Evolutionary conservation across 1,284 basidiomycete genomes (phyloP).

Genomic region (Austroboletus niveus): DNA sequence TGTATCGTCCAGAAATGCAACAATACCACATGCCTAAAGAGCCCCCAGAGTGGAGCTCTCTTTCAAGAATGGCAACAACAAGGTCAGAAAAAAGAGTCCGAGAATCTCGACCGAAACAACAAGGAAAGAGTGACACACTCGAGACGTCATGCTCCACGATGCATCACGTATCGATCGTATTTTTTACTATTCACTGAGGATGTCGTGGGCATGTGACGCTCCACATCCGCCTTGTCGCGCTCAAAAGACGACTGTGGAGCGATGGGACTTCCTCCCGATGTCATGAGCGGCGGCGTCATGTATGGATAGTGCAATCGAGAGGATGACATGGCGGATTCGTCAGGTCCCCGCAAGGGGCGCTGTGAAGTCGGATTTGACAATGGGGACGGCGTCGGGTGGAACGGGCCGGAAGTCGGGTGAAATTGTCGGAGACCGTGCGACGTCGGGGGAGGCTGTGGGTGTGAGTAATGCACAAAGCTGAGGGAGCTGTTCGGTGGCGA

Average conservation of each 20-base stretch:
- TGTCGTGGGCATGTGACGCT: slow-evolving; percentile 30
- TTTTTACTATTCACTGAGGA: slow-evolving; percentile 23
- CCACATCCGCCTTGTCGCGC: slow-evolving; percentile 40
- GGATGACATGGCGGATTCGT: slow-evolving; percentile 20
- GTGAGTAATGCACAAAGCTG: slow-evolving; percentile 54
- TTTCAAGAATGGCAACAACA: not conserved
- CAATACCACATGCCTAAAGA: not conserved
- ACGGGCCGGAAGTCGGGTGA: slow-evolving; percentile 17
- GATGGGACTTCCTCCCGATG: slow-evolving; percentile 22
- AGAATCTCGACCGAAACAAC: not conserved
- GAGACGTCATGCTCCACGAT: slow-evolving; percentile 14
- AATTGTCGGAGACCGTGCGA: slow-evolving; percentile 28
- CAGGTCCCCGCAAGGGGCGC: slow-evolving; percentile 27
- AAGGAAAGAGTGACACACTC: not conserved
- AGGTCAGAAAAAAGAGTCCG: not conserved
- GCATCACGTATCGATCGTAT: slow-evolving; percentile 31
- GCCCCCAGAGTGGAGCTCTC: not conserved
- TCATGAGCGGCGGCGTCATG: slow-evolving; percentile 29
- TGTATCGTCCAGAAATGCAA: not conserved
- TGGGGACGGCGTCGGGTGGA: slow-evolving; percentile 43
- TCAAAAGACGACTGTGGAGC: slow-evolving; percentile 52
- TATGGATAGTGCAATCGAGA: slow-evolving; percentile 35
- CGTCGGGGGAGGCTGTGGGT: slow-evolving; percentile 22
- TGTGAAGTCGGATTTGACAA: slow-evolving; percentile 41
- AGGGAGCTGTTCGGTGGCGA: slow-evolving; percentile 52